A percentile compares a stretch with the other conserved stretches of the same genome.
Conservation (phyloP, 768 basidiomycete genomes). For the Termitomyces sp. region DNA sequence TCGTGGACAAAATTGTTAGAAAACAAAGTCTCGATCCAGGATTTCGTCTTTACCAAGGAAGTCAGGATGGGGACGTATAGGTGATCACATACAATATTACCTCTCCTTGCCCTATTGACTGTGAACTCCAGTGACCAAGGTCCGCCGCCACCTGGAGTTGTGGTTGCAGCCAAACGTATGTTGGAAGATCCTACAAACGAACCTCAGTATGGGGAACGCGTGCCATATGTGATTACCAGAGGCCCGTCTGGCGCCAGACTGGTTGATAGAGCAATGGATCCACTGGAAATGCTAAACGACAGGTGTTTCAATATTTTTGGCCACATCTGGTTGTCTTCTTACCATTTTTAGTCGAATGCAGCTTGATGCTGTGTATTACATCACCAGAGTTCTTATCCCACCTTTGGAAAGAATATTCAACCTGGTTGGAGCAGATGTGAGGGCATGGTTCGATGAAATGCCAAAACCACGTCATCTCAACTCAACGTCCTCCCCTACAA, state of each 20-base stretch:
- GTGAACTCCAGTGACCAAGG: slow-evolving; percentile 62
- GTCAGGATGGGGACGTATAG: slow-evolving; percentile 93
- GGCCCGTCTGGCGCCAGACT: slow-evolving; percentile 64
- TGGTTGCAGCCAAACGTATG: slow-evolving; percentile 77
- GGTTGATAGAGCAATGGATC: slow-evolving; percentile 74
- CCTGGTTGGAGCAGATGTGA: slow-evolving; percentile 85
- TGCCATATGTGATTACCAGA: slow-evolving; percentile 84
- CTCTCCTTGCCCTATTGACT: neutral
- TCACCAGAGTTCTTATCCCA: slow-evolving; percentile 81
- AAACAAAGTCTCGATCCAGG: slow-evolving; percentile 79
- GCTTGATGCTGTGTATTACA: slow-evolving; percentile 90
- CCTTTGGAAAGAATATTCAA: slow-evolving; percentile 91
- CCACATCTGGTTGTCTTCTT: neutral
- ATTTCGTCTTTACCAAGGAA: slow-evolving; percentile 94
- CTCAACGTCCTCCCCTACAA: slow-evolving; percentile 33
- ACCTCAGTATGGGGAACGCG: slow-evolving; percentile 88
- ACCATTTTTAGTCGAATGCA: slow-evolving; percentile 50
- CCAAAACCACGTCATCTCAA: slow-evolving; percentile 46
- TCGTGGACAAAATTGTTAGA: slow-evolving; percentile 86
- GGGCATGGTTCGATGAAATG: slow-evolving; percentile 87
- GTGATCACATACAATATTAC: slow-evolving; percentile 34
- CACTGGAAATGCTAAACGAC: slow-evolving; percentile 65
- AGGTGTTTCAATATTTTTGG: slow-evolving; percentile 38
- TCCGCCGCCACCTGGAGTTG: slow-evolving; percentile 89
- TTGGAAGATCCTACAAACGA: slow-evolving; percentile 77